phyloP scores from a whole-genome alignment of 2,329 filamentous ascomycete genomes.

The Macrophomina phaseolina region DNA sequence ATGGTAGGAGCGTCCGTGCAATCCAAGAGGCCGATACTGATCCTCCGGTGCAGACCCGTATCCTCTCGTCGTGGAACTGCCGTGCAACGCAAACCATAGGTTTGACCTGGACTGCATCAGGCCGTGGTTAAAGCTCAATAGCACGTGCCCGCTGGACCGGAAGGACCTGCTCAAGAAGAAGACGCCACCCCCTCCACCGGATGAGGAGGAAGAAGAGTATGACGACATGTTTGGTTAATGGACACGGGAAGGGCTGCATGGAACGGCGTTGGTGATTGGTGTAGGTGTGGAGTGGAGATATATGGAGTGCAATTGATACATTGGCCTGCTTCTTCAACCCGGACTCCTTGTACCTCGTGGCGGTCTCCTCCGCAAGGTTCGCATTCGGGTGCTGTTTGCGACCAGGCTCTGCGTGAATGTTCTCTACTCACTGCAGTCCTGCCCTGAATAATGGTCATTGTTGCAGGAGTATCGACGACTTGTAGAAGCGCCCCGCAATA shows the following conservation, averaged over 20 bases:
- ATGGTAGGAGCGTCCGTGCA: conserved; percentile 49
- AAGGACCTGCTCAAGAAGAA: conserved; percentile 62
- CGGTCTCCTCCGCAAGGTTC: no score
- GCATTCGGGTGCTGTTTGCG: no score
- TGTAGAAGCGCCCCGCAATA: no score
- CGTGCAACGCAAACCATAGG: conserved; percentile 65
- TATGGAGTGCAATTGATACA: no score
- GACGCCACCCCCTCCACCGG: conserved; percentile 36
- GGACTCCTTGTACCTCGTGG: no score
- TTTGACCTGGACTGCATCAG: conserved; percentile 70
- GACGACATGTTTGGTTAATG: conserved; percentile 20
- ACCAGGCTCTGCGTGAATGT: no score
- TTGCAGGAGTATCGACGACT: no score
- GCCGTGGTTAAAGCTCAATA: conserved; percentile 68
- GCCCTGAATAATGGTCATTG: no score
- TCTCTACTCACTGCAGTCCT: no score
- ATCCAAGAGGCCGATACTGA: conserved; percentile 17
- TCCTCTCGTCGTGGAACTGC: conserved; percentile 67
- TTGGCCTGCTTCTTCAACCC: no score
- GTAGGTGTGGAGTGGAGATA: no score
- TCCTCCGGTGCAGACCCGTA: conserved; percentile 53
- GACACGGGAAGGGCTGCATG: background rate
- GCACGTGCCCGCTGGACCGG: conserved; percentile 68
- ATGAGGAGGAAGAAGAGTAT: conserved; percentile 53
- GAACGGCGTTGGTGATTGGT: conserved; percentile 5